These are phyloP conservation scores for Albophoma yamanashiensis DNA, from an alignment of 2,329 filamentous ascomycete genomes.

Conservation along the genomic window DNA sequence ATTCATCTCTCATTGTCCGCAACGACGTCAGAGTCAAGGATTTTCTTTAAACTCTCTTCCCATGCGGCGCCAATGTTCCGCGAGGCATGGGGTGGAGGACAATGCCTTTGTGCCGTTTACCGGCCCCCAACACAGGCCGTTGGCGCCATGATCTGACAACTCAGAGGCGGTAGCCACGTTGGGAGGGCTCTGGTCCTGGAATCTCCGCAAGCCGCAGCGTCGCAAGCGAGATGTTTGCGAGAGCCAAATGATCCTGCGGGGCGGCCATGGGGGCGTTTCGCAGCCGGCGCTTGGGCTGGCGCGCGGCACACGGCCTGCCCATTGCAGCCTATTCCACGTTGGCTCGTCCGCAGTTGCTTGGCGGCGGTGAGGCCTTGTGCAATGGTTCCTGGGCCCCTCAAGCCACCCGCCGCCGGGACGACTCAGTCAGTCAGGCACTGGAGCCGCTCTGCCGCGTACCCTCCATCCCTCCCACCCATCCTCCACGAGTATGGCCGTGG, in stretches of 20 bases:
- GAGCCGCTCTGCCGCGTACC: neutral
- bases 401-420: neutral
- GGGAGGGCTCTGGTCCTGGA: neutral
- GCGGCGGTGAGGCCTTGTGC: neutral
- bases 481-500: neutral
- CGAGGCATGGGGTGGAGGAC: neutral
- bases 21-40: neutral
- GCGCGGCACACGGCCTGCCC: neutral
- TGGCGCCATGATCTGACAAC: neutral
- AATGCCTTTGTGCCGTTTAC: neutral
- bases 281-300: neutral
- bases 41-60: neutral
- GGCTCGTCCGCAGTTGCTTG: neutral
- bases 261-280: neutral
- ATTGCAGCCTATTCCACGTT: neutral
- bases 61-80: neutral
- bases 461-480: neutral
- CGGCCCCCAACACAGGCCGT: neutral
- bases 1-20: neutral
- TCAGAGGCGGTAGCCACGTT: neutral
- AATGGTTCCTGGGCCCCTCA: neutral
- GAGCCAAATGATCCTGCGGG: neutral
- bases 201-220: neutral
- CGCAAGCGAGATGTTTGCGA: neutral
- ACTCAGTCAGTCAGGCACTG: neutral